These are phyloP conservation scores for Pleurotus ostreatus DNA, from an alignment of 768 basidiomycete species.

Conservation along the genomic window DNA sequence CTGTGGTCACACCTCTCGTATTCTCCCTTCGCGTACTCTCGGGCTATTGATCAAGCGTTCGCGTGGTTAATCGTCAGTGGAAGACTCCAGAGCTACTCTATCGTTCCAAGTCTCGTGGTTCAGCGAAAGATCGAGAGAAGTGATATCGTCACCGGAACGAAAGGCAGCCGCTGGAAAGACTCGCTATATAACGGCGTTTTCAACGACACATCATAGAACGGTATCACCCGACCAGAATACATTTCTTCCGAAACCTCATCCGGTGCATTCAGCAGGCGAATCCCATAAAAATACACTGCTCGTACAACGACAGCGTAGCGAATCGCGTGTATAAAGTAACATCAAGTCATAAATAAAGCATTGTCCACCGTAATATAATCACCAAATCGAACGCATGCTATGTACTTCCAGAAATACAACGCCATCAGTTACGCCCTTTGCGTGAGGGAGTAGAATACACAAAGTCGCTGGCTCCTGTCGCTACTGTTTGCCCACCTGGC, in stretches of 20 bases:
- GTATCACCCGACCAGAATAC: no score
- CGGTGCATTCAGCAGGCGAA: not conserved
- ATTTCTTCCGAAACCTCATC: no score
- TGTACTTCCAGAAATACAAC: not conserved
- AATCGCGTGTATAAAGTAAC: not conserved
- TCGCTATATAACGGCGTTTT: conserved; percentile 45
- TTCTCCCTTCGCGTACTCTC: conserved; percentile 70
- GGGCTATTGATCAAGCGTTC: conserved; percentile 72
- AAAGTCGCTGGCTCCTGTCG: conserved; percentile 1
- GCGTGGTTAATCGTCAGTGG: conserved; percentile 60
- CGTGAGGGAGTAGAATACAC: not conserved
- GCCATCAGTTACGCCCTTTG: not conserved
- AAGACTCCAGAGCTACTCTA: conserved; percentile 53
- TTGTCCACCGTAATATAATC: conserved; percentile 1
- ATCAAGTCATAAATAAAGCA: conserved; percentile 7
- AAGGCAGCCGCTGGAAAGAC: conserved; percentile 57
- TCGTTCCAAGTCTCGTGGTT: conserved; percentile 64
- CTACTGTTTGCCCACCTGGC: not conserved
- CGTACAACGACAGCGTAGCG: not conserved
- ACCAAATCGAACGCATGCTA: not conserved
- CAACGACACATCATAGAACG: conserved; percentile 3
- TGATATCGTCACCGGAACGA: conserved; percentile 45
- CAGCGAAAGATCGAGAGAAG: conserved; percentile 59
- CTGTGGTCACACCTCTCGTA: conserved; percentile 55
- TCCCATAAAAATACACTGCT: not conserved